Percentiles rank a stretch among this genome's conserved stretches.
Conservation (phyloP, 1,284 basidiomycete genomes). For the Cryptococcus maquisensis region DNA sequence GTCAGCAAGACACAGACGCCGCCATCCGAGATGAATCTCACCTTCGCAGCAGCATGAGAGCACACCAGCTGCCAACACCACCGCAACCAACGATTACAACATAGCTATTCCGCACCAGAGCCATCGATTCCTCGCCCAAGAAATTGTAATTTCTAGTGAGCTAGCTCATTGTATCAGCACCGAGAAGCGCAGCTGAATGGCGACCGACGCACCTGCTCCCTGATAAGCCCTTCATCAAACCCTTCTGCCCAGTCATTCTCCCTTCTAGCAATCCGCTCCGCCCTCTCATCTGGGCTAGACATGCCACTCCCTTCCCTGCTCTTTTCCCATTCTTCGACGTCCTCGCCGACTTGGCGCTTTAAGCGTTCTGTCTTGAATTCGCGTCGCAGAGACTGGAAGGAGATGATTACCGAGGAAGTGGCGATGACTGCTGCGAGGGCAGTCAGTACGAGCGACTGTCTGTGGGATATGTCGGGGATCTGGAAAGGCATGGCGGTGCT, state of each 20-base stretch:
- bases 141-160: conserved; percentile 92
- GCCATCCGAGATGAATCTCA: conserved; percentile 44
- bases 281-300: conserved; percentile 24
- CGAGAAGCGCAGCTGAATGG: background rate
- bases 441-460: conserved; percentile 41
- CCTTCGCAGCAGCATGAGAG: conserved; percentile 80
- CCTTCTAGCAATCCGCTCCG: conserved; percentile 25
- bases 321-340: conserved; percentile 44
- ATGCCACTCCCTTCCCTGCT: conserved; percentile 21
- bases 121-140: conserved; percentile 87
- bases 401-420: conserved; percentile 42
- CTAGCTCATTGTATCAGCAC: conserved; percentile 49
- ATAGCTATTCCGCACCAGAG: conserved; percentile 65
- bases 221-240: conserved; percentile 71
- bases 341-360: conserved; percentile 44
- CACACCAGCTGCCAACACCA: conserved; percentile 93
- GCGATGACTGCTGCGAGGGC: conserved; percentile 38
- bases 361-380: conserved; percentile 42
- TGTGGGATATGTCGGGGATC: conserved; percentile 15
- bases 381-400: conserved; percentile 44
- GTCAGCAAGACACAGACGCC: background rate
- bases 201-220: conserved; percentile 55
- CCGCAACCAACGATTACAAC: conserved; percentile 92
- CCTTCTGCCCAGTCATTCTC: conserved; percentile 37
- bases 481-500: background rate